Percentiles rank a stretch among this genome's conserved stretches.
Conservation (phyloP, 2,329 filamentous ascomycete species). For the Ophiostoma populinum region DNA sequence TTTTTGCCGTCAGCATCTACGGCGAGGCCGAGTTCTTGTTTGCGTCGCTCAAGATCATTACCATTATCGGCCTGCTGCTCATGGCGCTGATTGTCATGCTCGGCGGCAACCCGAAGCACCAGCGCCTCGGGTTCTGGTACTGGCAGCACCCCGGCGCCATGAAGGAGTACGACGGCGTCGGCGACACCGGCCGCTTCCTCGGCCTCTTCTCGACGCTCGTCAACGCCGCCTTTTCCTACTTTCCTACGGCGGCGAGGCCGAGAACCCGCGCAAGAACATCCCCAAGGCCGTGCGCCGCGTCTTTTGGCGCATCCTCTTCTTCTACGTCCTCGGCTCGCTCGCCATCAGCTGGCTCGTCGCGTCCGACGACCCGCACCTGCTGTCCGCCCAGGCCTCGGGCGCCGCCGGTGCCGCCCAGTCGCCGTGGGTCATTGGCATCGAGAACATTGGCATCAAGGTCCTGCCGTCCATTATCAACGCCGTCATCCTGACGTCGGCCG, state of each 20-base stretch:
- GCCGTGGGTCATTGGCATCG: constrained; percentile 51
- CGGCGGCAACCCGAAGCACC: constrained; percentile 34
- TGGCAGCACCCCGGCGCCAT: constrained; percentile 24
- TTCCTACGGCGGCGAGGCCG: constrained; percentile 43
- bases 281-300: constrained; percentile 47
- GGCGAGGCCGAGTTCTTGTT: constrained; percentile 28
- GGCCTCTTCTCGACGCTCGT: constrained; percentile 12
- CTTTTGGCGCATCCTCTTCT: constrained; percentile 43
- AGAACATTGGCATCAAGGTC: constrained; percentile 42
- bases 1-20: constrained; percentile 34
- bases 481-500: constrained; percentile 39
- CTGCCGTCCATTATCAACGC: constrained; percentile 47
- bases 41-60: constrained; percentile 35
- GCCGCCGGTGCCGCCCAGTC: constrained; percentile 35
- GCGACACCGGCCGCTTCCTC: constrained; percentile 21
- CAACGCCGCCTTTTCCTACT: constrained; percentile 22
- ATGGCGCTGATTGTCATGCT: constrained; percentile 39
- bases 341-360: constrained; percentile 45
- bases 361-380: constrained; percentile 40
- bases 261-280: constrained; percentile 45
- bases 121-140: constrained; percentile 34
- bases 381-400: constrained; percentile 24
- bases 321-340: constrained; percentile 45
- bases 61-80: constrained; percentile 40
- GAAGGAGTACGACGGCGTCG: constrained; percentile 20